Percentiles rank a stretch among this genome's conserved stretches.
These are phyloP conservation scores for Diaporthe helianthi DNA, from an alignment of 2,329 filamentous ascomycete genomes.

Conservation along the genomic window DNA sequence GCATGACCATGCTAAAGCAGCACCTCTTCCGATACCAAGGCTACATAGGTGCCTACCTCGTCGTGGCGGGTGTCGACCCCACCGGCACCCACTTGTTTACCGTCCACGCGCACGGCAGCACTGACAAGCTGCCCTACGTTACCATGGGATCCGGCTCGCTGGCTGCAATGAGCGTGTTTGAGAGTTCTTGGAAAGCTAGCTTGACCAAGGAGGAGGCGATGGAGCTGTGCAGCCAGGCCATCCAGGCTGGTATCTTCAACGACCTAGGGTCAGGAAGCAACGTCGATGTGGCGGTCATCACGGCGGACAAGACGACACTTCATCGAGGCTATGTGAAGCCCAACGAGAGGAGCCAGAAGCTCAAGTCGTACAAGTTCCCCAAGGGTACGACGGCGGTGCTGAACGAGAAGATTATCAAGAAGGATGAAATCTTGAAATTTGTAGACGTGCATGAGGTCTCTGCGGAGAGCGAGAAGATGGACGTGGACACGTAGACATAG, in stretches of 20 bases:
- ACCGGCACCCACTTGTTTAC: slow-evolving; percentile 96
- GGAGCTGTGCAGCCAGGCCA: slow-evolving; percentile 82
- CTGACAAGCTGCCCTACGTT: slow-evolving; percentile 98
- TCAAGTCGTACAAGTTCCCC: slow-evolving; percentile 90
- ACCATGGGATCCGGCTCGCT: slow-evolving; percentile 98
- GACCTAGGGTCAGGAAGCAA: slow-evolving; percentile 97
- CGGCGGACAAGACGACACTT: slow-evolving; percentile 90
- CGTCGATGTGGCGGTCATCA: slow-evolving; percentile 96
- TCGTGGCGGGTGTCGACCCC: slow-evolving; percentile 95
- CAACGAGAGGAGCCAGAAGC: slow-evolving; percentile 89
- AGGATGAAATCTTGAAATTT: slow-evolving; percentile 92
- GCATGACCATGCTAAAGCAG: slow-evolving; percentile 99
- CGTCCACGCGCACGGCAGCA: slow-evolving; percentile 96
- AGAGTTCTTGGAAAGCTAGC: slow-evolving; percentile 88
- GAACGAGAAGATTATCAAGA: slow-evolving; percentile 95
- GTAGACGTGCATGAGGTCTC: slow-evolving; percentile 88
- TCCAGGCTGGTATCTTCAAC: slow-evolving; percentile 98
- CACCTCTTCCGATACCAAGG: slow-evolving; percentile 99
- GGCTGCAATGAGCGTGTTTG: slow-evolving; percentile 97
- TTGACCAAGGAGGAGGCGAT: slow-evolving; percentile 83
- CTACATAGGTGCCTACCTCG: slow-evolving; percentile 96
- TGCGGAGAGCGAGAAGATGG: slow-evolving; percentile 73
- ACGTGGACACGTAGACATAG: slow-evolving; percentile 64
- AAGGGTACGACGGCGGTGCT: slow-evolving; percentile 94
- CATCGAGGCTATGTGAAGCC: slow-evolving; percentile 93